Evolutionary conservation across 768 basidiomycete species (phyloP).

Genomic region (Pleurotus giganteus): DNA sequence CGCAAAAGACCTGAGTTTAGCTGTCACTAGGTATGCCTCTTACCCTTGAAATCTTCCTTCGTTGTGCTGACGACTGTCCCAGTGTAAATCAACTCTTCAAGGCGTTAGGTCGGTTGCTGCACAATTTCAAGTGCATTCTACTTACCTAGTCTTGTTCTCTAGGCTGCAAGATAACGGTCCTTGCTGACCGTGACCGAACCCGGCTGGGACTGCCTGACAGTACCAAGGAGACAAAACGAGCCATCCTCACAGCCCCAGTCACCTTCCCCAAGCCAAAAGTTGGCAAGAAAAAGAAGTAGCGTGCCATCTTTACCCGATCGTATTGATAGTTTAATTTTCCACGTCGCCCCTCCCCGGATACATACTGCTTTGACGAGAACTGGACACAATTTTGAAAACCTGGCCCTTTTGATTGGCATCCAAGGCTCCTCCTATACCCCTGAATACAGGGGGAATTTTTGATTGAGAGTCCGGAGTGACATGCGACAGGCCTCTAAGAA

Average conservation of each 20-base stretch:
- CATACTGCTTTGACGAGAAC: too few relatives aligned
- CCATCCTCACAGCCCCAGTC: slow-evolving; percentile 72
- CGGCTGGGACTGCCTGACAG: slow-evolving; percentile 65
- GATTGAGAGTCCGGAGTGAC: too few relatives aligned
- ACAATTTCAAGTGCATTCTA: slow-evolving; percentile 5
- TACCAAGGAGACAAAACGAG: slow-evolving; percentile 64
- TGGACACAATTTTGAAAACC: too few relatives aligned
- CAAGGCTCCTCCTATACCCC: too few relatives aligned
- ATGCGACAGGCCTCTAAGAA: too few relatives aligned
- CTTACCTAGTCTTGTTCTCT: slow-evolving; percentile 1
- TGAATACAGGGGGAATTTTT: too few relatives aligned
- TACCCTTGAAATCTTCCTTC: not conserved
- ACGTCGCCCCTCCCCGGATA: too few relatives aligned
- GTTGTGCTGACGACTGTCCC: slow-evolving; percentile 6
- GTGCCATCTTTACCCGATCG: not conserved
- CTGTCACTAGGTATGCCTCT: slow-evolving; percentile 57
- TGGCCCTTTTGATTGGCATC: too few relatives aligned
- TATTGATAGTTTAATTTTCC: too few relatives aligned
- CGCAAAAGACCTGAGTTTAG: slow-evolving; percentile 73
- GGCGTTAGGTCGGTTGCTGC: slow-evolving; percentile 52
- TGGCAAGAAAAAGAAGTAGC: slow-evolving; percentile 31
- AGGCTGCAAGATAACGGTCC: slow-evolving; percentile 72
- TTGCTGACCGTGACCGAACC: slow-evolving; percentile 62
- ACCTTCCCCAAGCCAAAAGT: slow-evolving; percentile 70
- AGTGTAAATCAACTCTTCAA: slow-evolving; percentile 71